Evolutionary conservation across 2,329 filamentous ascomycete species (phyloP).

Genomic region (Colletotrichum tropicale): DNA sequence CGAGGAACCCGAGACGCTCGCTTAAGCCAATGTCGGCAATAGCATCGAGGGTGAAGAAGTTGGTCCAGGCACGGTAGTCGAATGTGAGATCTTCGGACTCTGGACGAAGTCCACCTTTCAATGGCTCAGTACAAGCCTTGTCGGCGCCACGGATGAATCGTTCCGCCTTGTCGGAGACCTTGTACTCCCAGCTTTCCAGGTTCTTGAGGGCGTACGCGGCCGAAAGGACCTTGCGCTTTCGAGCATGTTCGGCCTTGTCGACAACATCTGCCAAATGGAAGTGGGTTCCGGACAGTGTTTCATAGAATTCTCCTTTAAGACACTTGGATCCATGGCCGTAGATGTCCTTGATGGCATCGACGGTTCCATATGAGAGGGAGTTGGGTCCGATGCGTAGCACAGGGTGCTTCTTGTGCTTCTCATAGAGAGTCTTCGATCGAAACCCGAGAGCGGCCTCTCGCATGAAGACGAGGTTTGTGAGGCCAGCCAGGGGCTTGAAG

Average conservation of each 20-base stretch:
- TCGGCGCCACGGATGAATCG: constrained; percentile 49
- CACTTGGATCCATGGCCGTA: constrained; percentile 55
- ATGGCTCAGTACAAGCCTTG: constrained; percentile 39
- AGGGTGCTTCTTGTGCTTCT: constrained; percentile 45
- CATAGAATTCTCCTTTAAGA: constrained; percentile 53
- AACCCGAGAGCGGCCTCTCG: neutral
- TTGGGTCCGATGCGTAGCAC: constrained; percentile 50
- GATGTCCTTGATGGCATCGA: constrained; percentile 50
- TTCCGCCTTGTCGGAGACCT: constrained; percentile 55
- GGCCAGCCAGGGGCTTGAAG: constrained; percentile 25
- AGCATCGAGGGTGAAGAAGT: constrained; percentile 61
- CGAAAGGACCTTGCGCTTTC: constrained; percentile 55
- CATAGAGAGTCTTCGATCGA: neutral
- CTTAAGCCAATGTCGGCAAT: constrained; percentile 61
- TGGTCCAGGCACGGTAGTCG: constrained; percentile 55
- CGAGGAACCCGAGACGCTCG: constrained; percentile 55
- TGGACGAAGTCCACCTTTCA: constrained; percentile 28
- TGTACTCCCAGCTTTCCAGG: constrained; percentile 58
- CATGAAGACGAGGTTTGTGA: constrained; percentile 23
- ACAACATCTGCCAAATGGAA: constrained; percentile 56
- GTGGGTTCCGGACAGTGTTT: constrained; percentile 48
- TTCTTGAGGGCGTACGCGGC: constrained; percentile 58
- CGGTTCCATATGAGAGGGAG: constrained; percentile 41
- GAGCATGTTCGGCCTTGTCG: constrained; percentile 54
- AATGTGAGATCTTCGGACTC: constrained; percentile 46